Evolutionary conservation across 306 rosid species (phyloP).

Genomic region (Albizia julibrissin): DNA sequence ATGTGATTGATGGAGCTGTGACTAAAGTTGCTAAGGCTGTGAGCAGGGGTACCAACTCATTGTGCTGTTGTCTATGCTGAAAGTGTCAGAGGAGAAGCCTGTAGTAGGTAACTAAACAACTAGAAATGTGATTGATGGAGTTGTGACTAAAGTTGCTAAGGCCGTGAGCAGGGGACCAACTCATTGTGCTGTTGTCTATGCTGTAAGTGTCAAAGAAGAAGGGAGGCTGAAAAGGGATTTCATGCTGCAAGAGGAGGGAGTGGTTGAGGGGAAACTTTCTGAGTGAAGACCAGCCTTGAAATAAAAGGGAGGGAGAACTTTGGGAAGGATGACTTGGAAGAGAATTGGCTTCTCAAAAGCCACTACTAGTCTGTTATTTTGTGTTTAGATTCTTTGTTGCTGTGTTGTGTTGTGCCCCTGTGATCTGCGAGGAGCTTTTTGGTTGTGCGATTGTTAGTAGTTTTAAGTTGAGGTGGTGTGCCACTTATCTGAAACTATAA

Average conservation of each 20-base stretch:
- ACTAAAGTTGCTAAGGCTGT: neutral
- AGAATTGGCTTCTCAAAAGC: neutral
- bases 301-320: neutral
- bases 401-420: neutral
- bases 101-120: too few species aligned
- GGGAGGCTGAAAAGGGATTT: neutral
- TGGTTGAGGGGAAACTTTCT: neutral
- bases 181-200: neutral
- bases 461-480: neutral
- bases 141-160: neutral
- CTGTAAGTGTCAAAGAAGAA: neutral
- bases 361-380: neutral
- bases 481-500: neutral
- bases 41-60: neutral
- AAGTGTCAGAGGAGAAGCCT: neutral
- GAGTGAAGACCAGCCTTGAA: neutral
- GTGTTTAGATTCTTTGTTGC: neutral
- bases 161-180: neutral
- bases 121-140: too few species aligned
- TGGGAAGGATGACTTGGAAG: neutral
- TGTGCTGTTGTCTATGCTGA: neutral
- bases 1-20: neutral
- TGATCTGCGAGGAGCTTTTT: neutral
- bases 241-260: neutral
- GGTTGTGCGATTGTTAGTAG: neutral